Evolutionary conservation across 257 asterid genomes (phyloP), one percentile per base, ranked within the genome.

Genomic region (Nicotiana sylvestris): DNA sequence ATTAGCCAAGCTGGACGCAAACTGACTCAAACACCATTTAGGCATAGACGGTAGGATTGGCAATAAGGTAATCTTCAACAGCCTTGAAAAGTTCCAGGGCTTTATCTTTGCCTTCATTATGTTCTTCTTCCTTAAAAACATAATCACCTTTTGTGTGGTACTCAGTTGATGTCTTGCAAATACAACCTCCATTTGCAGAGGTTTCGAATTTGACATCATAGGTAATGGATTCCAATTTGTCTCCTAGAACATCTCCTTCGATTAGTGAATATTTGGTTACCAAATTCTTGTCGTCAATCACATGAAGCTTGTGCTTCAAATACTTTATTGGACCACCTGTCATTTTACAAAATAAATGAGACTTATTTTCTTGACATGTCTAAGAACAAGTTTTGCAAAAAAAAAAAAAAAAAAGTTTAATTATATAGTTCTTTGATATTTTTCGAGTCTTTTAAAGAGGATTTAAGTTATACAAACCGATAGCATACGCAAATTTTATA

Each of bases 231-330:
- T 77, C 82, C 33, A 85, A 10, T 30, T 60, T 81, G 32, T 85
- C 88, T 43, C 60, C 66, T 43, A 77, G 30, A 32, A 66, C 69
- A 51, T 46, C 87, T 4, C 85, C 83, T 62, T 85, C 88, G 3
- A 82, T 78, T 3, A 85, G 35, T n/a, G 81, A 77, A 11, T 85
- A 67, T 4, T 18, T 58, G 61, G 81, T 82, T 1, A 16, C 76
- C 57, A 82, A 58, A 4, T 82, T 85, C 15, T 85, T 85, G 49
- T 78, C 65, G 61, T 83, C 83, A 13, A 85, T 35, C 21, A 3
- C 66, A 27, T 78, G 83, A 2, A 85, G 58, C 72, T 81, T 79
- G 61, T 82, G 82, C 51, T 82, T 85, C 29, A 81, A 61, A 2
- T 43, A 68, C 53, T 85, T 85, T 12, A 67, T 46, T n/a, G 60